Conservation (phyloP, 2,329 filamentous ascomycete genomes). For the Ramichloridium luteum region DNA sequence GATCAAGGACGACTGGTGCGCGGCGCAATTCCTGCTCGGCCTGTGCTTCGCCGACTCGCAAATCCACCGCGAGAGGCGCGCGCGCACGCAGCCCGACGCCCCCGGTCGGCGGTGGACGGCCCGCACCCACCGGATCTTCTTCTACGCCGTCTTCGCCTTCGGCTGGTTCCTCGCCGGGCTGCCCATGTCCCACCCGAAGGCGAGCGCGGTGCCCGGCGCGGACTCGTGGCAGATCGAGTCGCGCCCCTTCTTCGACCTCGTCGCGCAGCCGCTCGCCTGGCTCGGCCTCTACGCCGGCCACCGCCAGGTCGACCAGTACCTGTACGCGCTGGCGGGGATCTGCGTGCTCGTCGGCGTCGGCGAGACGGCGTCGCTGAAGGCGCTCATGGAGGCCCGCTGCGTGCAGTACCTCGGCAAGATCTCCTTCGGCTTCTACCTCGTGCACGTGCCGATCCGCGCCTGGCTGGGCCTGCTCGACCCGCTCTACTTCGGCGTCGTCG, state of each 20-base stretch:
- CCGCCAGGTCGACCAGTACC: slow-evolving; percentile 7
- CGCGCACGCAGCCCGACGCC: not conserved
- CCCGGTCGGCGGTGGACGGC: too few relatives aligned
- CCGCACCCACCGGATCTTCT: not conserved
- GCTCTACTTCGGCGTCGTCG: not conserved
- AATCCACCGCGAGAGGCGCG: slow-evolving; percentile 3
- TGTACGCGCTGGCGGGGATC: slow-evolving; percentile 7
- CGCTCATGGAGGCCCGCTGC: slow-evolving; percentile 36
- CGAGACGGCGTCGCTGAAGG: slow-evolving; percentile 25
- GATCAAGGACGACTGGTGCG: slow-evolving; percentile 9
- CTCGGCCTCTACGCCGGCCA: slow-evolving; percentile 5
- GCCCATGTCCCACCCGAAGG: slow-evolving; percentile 1
- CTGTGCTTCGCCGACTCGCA: slow-evolving; percentile 9
- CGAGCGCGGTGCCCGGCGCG: not conserved
- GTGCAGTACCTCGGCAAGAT: slow-evolving; percentile 21
- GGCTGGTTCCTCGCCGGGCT: slow-evolving; percentile 8
- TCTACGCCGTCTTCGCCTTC: slow-evolving; percentile 5
- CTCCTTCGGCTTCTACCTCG: slow-evolving; percentile 10
- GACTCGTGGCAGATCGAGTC: not conserved
- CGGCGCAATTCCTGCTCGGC: slow-evolving; percentile 9
- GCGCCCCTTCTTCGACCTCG: slow-evolving; percentile 6
- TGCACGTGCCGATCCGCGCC: slow-evolving; percentile 7
- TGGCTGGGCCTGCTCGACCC: slow-evolving; percentile 4
- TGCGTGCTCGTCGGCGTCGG: slow-evolving; percentile 7
- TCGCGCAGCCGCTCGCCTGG: slow-evolving; percentile 5